These are phyloP conservation scores for Babesia ovis DNA, from an alignment of 169 alveolate genomes.

Conservation along the genomic window DNA sequence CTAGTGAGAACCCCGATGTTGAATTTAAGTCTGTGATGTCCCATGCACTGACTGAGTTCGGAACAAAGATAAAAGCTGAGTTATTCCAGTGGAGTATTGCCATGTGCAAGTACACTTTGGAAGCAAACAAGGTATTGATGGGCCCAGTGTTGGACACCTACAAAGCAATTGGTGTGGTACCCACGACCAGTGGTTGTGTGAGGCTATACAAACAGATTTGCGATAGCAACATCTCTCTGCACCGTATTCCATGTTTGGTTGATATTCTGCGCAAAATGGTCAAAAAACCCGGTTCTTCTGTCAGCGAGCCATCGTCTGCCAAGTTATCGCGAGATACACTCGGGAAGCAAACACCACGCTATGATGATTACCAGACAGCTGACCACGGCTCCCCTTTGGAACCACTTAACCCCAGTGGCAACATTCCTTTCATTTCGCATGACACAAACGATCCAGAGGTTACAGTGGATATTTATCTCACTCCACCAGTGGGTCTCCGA, in stretches of 20 bases:
- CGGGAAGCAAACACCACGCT: too few relatives aligned
- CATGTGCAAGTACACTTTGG: constrained; percentile 31
- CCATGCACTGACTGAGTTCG: constrained; percentile 3
- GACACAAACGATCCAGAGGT: too few relatives aligned
- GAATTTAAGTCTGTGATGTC: not conserved
- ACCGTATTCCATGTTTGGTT: not conserved
- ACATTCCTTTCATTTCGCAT: too few relatives aligned
- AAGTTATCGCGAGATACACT: too few relatives aligned
- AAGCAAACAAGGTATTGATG: constrained; percentile 11
- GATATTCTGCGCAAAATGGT: not conserved
- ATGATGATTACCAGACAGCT: too few relatives aligned
- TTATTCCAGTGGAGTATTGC: constrained; percentile 48
- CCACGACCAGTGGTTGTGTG: not conserved
- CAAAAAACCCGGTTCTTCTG: too few relatives aligned
- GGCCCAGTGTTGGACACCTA: constrained; percentile 24
- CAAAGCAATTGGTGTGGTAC: not conserved
- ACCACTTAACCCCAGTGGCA: too few relatives aligned
- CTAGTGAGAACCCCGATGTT: not conserved
- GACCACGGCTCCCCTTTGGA: too few relatives aligned
- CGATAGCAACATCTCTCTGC: constrained; percentile 4
- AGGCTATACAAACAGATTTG: constrained; percentile 1
- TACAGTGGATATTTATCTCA: too few relatives aligned
- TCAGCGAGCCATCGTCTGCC: too few relatives aligned
- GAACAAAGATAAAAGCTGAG: not conserved
- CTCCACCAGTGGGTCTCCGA: too few relatives aligned